Base-by-base conservation (phyloP, 169 alveolate species). In the Cytauxzoon felis region DNA sequence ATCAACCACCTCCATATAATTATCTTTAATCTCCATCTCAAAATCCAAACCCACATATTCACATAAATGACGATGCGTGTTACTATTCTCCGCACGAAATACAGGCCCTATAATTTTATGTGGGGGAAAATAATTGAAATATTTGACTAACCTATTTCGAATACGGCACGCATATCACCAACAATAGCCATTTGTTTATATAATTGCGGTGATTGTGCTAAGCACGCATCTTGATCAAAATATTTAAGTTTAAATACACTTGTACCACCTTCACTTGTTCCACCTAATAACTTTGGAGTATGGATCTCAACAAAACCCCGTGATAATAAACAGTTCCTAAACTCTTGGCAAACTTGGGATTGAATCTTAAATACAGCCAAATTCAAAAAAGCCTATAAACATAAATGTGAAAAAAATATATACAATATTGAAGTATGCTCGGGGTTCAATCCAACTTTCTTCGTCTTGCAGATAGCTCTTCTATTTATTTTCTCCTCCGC, bases 231-330 rank as follows among this genome's bases (percentile, higher is more conserved):
- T 43, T 90, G 58, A 48, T 90, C 92, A 82, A 97, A 97, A 80
- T 97, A 97, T 66, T 94, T 83, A 30, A 95, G 81, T 68, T 91
- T 92, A 85, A 96, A 97, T 30, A 94, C 98, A 48, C 90, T 86
- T 42, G 99, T 95, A 19, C 99, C 99, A 34, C 99, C 99, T 89
- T 98, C 99, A 27, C 98, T 92, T 34, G 99, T 96, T 7, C 99
- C 99, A 23, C 97, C 98, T 30, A 97, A 87, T 41, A 98, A 82
- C 87, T 98, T 98, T 0, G 99, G 99, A 2, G 99, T 91, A 83
- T 98, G 99, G 29, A 98, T 96, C 88, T 98, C 99, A 42, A 93
- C 86, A 79, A 98, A 97, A 38, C 90, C 96, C 48, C 90, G 65
- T 7, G 83, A 64, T 29, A 87, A 47, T n/a, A 96, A 68, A 78